Base-by-base conservation (phyloP, 1,139 yeast genomes). In the Hansenula sp. region DNA sequence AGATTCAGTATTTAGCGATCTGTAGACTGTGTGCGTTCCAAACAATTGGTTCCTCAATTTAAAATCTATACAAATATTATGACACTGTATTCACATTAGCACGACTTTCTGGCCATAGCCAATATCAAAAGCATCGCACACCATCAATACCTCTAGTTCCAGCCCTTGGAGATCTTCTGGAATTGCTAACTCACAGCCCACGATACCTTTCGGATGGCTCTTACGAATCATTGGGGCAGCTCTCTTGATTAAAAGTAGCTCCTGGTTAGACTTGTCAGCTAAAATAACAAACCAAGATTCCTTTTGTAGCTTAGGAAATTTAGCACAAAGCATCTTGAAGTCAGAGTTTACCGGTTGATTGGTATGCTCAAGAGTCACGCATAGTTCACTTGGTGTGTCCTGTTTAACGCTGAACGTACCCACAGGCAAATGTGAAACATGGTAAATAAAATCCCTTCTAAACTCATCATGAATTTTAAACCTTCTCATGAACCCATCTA, bases 281-380 rank as follows among this genome's bases (percentile, higher is more conserved):
- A 84, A 65, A 41, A 91, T 76, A 10, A 84, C 75, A 62, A 93
- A 88, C 99, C 99, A 94, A 0, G 95, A 81, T 61, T 93, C 99
- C 56, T 91, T 84, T 65, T 94, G 99, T 2, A 84, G 72, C 62
- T 93, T 91, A 39, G 96, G 96, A 67, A 87, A 93, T 53, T 77
- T 79, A 3, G 95, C 94, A 49, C 93, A 73, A 58, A 83, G 79
- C 48, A 88, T 79, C 49, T 77, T 78, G 66, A 78, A 86, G 45
- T 81, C 87, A 5, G 68, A 65, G 51, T 74, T 79, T 45, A 74
- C 65, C 12, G 86, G 81, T 19, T 58, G 62, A 48, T 79, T 81
- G 31, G 68, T 67, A 61, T 84, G 94, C 9, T 58, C 59, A 40
- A 87, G 67, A 18, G 62, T 67, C 21, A 88, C 70, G 2, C 56